A percentile compares a stretch with the other conserved stretches of the same genome.
These are phyloP conservation scores for Phytopythium boreale DNA, from an alignment of 352 stramenopile species.

Conservation along the genomic window DNA sequence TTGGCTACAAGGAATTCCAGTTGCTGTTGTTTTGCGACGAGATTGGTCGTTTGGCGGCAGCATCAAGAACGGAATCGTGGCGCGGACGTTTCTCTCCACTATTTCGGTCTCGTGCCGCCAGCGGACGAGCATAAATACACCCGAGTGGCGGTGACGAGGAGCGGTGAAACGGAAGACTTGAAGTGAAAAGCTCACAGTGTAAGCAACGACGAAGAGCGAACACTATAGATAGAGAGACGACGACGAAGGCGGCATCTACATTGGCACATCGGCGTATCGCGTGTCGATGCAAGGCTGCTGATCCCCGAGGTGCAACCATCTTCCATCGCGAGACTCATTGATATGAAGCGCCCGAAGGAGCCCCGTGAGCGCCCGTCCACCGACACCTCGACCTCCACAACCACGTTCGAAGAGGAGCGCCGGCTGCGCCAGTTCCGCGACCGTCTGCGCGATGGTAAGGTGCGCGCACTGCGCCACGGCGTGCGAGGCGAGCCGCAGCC, in stretches of 20 bases:
- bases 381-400: not conserved
- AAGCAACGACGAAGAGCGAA: not conserved
- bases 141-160: not conserved
- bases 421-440: constrained; percentile 46
- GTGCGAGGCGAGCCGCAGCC: constrained; percentile 37
- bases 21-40: not conserved
- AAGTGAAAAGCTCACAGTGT: not conserved
- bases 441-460: constrained; percentile 51
- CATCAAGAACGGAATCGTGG: not conserved
- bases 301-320: not conserved
- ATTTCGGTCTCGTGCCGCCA: not conserved
- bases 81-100: not conserved
- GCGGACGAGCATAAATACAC: not conserved
- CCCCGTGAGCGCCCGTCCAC: not conserved
- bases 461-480: constrained; percentile 51
- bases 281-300: not conserved
- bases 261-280: not conserved
- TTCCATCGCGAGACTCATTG: constrained; percentile 8
- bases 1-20: not conserved
- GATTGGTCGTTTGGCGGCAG: not conserved
- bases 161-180: not conserved
- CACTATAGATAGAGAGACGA: not conserved
- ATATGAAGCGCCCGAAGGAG: constrained; percentile 7
- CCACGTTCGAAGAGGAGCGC: constrained; percentile 17
- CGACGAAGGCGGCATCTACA: not conserved